Conservation (phyloP, 2,329 filamentous ascomycete species). For the Cylindrodendrum hubeiense region DNA sequence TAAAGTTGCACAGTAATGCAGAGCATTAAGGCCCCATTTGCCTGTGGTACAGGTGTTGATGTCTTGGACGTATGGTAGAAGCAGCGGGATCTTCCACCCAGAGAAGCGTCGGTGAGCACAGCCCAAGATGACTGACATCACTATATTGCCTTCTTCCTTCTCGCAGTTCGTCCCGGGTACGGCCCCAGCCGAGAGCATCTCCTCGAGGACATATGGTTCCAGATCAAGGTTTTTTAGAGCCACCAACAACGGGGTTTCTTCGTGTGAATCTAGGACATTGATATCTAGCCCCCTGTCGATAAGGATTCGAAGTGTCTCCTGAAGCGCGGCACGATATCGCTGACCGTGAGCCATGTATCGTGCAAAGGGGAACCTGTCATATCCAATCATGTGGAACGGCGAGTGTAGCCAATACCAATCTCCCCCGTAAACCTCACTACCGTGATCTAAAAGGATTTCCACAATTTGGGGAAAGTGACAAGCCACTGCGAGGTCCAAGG, state of each 20-base stretch:
- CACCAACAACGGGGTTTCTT: not conserved
- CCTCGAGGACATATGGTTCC: slow-evolving; percentile 6
- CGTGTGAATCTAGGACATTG: not conserved
- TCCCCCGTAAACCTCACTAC: not conserved
- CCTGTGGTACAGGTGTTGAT: no score
- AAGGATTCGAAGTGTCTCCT: not conserved
- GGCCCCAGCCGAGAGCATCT: slow-evolving; percentile 2
- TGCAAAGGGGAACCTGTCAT: not conserved
- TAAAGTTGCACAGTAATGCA: no score
- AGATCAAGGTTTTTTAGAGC: slow-evolving; percentile 6
- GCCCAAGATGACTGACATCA: no score
- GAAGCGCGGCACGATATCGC: not conserved
- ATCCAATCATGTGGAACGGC: slow-evolving; percentile 6
- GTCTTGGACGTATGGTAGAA: no score
- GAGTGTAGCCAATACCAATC: not conserved
- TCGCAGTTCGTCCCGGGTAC: no score
- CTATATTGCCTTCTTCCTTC: no score
- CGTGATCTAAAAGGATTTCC: not conserved
- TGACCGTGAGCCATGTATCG: slow-evolving; percentile 6
- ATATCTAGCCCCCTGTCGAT: not conserved
- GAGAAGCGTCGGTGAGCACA: no score
- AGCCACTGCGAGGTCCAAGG: slow-evolving; percentile 2
- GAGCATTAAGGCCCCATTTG: no score
- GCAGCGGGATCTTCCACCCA: no score
- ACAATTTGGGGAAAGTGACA: not conserved